Evolutionary conservation across 1,139 yeast species (phyloP), one percentile per base, ranked within the genome.

Genomic region (Citeromyces hawaiiensis): DNA sequence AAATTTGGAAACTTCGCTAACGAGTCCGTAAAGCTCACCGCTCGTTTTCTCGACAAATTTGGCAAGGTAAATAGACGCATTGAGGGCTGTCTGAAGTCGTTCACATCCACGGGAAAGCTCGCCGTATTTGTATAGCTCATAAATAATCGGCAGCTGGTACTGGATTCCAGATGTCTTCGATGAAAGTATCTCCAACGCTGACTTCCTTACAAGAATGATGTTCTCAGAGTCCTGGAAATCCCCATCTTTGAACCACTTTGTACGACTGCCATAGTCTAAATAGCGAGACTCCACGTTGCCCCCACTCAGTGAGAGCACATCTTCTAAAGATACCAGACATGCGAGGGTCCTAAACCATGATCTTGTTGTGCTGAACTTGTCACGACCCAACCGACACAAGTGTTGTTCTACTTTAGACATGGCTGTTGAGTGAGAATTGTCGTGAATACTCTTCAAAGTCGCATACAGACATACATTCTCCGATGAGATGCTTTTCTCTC

Each of bases 21-120:
- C 45, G 42, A 47, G 42, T 2, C 38, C 17, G 4, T 41, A 38
- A 1, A 42, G 19, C 4, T 45, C 37, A 4, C 39, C 31, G 39
- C 55, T 49, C 34, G 50, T 46, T 2, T 44, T 36, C 13, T 55
- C 54, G 1, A 63, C 55, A 9, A 71, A 45, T 10, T 59, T 57
- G 39, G 69, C 65, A 23, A 79, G 51, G 30, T 66, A 52, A 10
- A 74, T 60, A 0, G 77, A 60, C 0, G 77, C 61, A 42, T 68
- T 72, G 2, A 76, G 56, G 42, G 72, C 62, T 45, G 68, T 69
- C 46, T 76, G 83, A 6, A 49, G 53, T 33, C 66, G 64, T 0
- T 45, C 46, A 31, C 50, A 54, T 0, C 41, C 37, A 19, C 76
- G 60, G 2, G 73, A 61, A 17, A 65, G 44, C 23, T 56, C 49